Evolutionary conservation across 2,329 filamentous ascomycete species (phyloP).

Genomic region (Phialocephala subalpina): DNA sequence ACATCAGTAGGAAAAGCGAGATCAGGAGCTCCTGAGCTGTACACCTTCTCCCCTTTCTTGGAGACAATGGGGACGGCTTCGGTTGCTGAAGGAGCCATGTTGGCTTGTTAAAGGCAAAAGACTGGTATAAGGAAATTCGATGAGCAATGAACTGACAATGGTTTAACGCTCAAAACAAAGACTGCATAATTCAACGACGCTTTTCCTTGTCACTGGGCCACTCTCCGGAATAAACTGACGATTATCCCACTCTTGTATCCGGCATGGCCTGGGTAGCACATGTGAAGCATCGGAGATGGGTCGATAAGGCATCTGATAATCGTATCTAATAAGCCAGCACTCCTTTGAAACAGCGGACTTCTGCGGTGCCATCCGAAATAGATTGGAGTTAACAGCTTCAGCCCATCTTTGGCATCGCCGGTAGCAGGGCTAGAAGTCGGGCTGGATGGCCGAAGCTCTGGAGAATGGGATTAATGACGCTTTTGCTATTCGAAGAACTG

Average conservation of each 20-base stretch:
- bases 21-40: too few species aligned
- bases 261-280: too few species aligned
- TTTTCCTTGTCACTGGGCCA: too few species aligned
- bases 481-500: neutral
- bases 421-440: too few species aligned
- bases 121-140: neutral
- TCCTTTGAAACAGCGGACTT: neutral
- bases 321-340: neutral
- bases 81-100: neutral
- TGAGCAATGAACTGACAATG: neutral
- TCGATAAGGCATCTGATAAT: neutral
- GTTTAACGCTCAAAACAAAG: neutral
- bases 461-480: neutral
- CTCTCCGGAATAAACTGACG: too few species aligned
- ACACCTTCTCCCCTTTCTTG: too few species aligned
- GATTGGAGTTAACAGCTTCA: neutral
- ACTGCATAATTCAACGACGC: too few species aligned
- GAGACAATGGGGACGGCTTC: too few species aligned
- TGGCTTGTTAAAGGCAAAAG: neutral
- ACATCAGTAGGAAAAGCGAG: constrained; percentile 18
- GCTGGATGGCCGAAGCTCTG: neutral
- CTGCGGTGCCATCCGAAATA: neutral
- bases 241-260: neutral
- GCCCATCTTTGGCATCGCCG: too few species aligned
- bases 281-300: neutral